phyloP scores from a whole-genome alignment of 1,139 yeast genomes.

The Kurtzmaniella quercitrusa region DNA sequence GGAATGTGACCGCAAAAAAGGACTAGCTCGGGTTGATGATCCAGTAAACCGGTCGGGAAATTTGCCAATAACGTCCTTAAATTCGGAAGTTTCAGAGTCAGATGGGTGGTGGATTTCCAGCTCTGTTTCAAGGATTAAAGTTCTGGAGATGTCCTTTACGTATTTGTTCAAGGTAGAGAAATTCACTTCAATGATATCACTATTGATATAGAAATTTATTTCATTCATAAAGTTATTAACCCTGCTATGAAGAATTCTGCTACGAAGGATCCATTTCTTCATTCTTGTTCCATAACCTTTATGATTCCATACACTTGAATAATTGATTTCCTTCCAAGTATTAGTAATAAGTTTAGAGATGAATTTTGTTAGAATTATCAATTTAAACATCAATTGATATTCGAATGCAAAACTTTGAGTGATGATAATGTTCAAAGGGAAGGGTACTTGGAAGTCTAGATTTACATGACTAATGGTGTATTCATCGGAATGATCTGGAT shows the following conservation, averaged over 20 bases:
- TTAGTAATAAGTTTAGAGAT: constrained; percentile 56
- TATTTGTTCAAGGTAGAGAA: constrained; percentile 38
- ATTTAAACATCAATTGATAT: constrained; percentile 76
- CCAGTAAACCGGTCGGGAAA: background rate
- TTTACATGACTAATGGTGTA: constrained; percentile 44
- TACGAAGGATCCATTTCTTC: constrained; percentile 54
- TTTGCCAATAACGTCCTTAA: too few relatives aligned
- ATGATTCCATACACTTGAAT: constrained; percentile 65
- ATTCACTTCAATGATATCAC: constrained; percentile 58
- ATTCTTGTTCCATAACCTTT: constrained; percentile 36
- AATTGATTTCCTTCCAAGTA: constrained; percentile 72
- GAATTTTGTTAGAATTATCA: constrained; percentile 59
- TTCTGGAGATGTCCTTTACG: constrained; percentile 16
- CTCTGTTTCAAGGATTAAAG: constrained; percentile 12
- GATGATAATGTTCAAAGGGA: constrained; percentile 76
- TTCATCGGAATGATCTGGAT: constrained; percentile 45
- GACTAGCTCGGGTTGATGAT: background rate
- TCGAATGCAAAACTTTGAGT: constrained; percentile 70
- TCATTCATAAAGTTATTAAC: constrained; percentile 60
- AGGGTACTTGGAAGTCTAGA: constrained; percentile 70
- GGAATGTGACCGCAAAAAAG: background rate
- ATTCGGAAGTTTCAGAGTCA: background rate
- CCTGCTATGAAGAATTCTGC: constrained; percentile 54
- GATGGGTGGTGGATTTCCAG: background rate
- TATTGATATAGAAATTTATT: constrained; percentile 52